These are phyloP conservation scores for Dispira simplex DNA, from an alignment of 192 early-diverging fungal species.

Conservation along the genomic window DNA sequence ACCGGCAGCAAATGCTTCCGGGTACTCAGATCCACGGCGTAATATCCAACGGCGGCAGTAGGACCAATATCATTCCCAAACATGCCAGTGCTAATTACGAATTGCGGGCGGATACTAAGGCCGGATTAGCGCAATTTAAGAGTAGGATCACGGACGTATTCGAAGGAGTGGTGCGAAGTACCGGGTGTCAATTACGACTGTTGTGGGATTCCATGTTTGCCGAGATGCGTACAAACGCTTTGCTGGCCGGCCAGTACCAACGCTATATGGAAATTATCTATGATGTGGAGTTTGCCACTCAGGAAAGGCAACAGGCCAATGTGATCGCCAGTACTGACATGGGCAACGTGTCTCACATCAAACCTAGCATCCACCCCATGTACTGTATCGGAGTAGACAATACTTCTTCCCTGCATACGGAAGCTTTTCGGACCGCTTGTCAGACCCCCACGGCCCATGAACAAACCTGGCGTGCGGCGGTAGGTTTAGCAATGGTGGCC, in stretches of 20 bases:
- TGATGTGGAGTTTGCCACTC: neutral
- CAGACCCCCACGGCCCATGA: constrained; percentile 9
- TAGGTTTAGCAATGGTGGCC: constrained; percentile 4
- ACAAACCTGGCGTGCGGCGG: constrained; percentile 1
- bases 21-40: constrained; percentile 57
- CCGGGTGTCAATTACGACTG: neutral
- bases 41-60: constrained; percentile 52
- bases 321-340: constrained; percentile 5
- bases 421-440: neutral
- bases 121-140: neutral
- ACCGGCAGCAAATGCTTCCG: constrained; percentile 60
- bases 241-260: constrained; percentile 1
- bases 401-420: neutral
- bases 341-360: constrained; percentile 15
- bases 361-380: constrained; percentile 8
- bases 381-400: neutral
- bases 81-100: constrained; percentile 37
- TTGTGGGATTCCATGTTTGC: constrained; percentile 3
- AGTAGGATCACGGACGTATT: neutral
- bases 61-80: constrained; percentile 48
- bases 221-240: neutral
- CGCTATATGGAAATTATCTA: neutral
- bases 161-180: constrained; percentile 1
- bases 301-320: neutral
- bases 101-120: constrained; percentile 31